Base-by-base conservation (phyloP, 139 green algal species). In the Micromonas pusilla region DNA sequence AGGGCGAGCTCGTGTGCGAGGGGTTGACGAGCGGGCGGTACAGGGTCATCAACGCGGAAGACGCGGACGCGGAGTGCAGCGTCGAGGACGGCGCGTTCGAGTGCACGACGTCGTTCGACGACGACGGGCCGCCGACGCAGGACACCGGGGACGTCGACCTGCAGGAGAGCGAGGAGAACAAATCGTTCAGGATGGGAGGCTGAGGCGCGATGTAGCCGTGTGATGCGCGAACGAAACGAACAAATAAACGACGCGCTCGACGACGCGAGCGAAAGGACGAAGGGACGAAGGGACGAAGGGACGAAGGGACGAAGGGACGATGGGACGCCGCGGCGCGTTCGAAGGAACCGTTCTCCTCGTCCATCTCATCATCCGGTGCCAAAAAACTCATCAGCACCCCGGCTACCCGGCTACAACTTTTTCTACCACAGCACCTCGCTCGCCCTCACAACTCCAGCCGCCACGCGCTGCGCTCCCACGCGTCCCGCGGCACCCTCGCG, bases 1-100 rank as follows among this genome's bases (percentile, higher is more conserved):
- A 73, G 37, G 66, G 66, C 2, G 31, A 52, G 31, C 37, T 73
- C 30, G 66, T 73, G 9, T 73, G 66, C 66, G 66, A 73, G 37
- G 66, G 66, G 3, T 28, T 73, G 19, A 36, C 13, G 16, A 28
- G 23, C 23, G 66, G 66, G 2, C 45, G 20, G 66, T 73, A 73
- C 33, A 16, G 32, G n/a, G 66, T 73, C 2, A 53, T 52, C 32
- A 73, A 73, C 33, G 66, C 37, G 32, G 52, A 53, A 23, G 66
- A 73, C 26, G 20, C 30, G 19, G 33, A 73, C 66, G 66, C 34
- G 20, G 66, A 57, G 66, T 73, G 66, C 66, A 25, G 52, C 20
- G 66, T 73, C 45, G 16, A 57, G 45, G 45, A 57, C 45, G 45
- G 45, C 9, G 9, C 45, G 9, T 57, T 57, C 45, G 45, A 57